Evolutionary conservation across 495 filamentous ascomycete genomes (phyloP), one percentile per base, ranked within the genome.

Genomic region (Penicillium roqueforti): DNA sequence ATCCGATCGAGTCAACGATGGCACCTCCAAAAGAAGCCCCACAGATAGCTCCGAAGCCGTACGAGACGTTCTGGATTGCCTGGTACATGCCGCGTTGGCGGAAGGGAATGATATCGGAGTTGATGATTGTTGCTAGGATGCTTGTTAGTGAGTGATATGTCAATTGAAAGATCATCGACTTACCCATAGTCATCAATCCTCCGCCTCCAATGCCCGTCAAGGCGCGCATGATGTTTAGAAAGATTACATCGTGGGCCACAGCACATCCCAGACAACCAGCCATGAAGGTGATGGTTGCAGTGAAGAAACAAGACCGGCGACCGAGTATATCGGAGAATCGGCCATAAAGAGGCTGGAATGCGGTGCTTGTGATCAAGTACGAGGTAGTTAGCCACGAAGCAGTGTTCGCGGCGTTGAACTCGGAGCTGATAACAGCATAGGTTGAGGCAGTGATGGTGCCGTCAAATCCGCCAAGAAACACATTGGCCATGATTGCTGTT

Each of bases 181-280:
- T 63, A 80, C 78, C 80, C 80, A 83, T 82, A 0, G 81, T 83
- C 76, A 84, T 83, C 36, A 84, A 59, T 2, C 80, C 81, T 0
- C 80, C 80, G 3, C 82, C 83, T 4, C 81, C 83, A 52, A 85
- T 78, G 0, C 82, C 83, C 4, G 90, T 89, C 9, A 96, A 66
- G 3, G 93, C 85, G 14, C 92, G 72, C 45, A 92, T 92, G 3
- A 87, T 60, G 45, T 96, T 92, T 66, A 96, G 83, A 6, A 80
- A 73, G 59, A 81, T 64, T 54, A 87, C 77, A 26, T 76, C 67
- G 19, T 66, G 68, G 8, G 80, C 81, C 11, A 78, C 29, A 0
- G 76, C 82, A 53, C 74, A 77, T 5, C 75, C 70, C 1, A 74
- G 42, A 64, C 74, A 77, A 4, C 78, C 78, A 9, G 62, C 13